A percentile compares a stretch with the other conserved stretches of the same genome.
Conservation (phyloP, 108 stramenopile genomes). For the Stephanodiscus triporus region DNA sequence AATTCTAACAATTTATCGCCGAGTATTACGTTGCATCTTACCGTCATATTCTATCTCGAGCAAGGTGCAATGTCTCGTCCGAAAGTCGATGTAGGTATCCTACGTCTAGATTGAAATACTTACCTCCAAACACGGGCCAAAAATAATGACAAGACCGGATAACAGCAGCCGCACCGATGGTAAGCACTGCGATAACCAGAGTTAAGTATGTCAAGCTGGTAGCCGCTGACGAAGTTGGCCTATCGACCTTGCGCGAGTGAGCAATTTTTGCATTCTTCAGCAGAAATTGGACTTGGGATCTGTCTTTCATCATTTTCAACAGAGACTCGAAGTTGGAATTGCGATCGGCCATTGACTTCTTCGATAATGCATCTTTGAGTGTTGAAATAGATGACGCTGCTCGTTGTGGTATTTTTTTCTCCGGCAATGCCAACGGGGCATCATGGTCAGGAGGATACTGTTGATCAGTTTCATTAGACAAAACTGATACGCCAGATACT, state of each 20-base stretch:
- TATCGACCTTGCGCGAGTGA: not conserved
- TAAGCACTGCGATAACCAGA: not conserved
- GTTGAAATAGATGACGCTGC: conserved; percentile 1
- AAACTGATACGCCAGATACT: too few relatives aligned
- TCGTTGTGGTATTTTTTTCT: not conserved
- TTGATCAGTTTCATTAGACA: not conserved
- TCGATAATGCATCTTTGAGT: conserved; percentile 11
- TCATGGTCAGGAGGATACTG: not conserved
- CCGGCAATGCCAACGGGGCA: not conserved
- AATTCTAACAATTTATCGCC: not conserved
- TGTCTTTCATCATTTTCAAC: not conserved
- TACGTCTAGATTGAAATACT: too few relatives aligned
- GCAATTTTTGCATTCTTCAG: not conserved
- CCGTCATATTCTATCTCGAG: too few relatives aligned
- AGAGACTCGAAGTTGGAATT: not conserved
- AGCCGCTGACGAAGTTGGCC: not conserved
- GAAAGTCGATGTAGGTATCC: too few relatives aligned
- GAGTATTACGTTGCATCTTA: not conserved
- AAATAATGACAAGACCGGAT: not conserved
- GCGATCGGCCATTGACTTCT: not conserved
- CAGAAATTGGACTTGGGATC: not conserved
- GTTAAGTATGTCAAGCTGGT: not conserved
- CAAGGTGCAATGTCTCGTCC: too few relatives aligned
- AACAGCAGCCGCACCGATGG: not conserved
- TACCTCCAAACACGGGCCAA: not conserved